Evolutionary conservation across 2,329 filamentous ascomycete species (phyloP), one percentile per base, ranked within the genome.

Genomic region (Cladophialophora immunda): DNA sequence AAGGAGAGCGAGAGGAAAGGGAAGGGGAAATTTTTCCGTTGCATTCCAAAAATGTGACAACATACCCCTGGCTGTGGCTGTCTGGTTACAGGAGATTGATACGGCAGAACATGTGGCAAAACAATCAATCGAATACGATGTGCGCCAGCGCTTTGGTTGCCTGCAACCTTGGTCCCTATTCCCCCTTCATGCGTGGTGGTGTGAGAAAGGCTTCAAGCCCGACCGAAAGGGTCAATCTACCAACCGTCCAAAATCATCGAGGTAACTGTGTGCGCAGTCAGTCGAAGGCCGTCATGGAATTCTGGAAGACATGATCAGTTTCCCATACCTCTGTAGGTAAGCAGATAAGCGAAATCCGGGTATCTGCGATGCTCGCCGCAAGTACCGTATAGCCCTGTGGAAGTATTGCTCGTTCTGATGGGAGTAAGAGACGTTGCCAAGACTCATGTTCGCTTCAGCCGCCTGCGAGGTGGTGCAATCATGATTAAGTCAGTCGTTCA

Each of bases 401-500:
- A 84, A 86, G 62, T 82, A 78, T 15, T 75, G 75, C 68, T 82
- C 77, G 65, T 83, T 83, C 45, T 74, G 72, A 36, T 80, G 78
- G 7, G 79, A 73, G 25, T 79, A 80, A 3, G 81, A 82, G 1
- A 84, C 82, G 63, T 85, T 86, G 15, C 83, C 83, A 17, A 86
- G 72, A 61, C 81, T 84, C 81, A 85, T 85, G 66, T 80, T 80
- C 36, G 83, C 81, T 75, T 86, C 83, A 22, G 84, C 83, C 36
- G 83, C 79, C 82, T 84, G 67, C 38, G 38, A 19, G 17, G 19
- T 17, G 29, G 32, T 50, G 41, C 34, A 63, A 62, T 56, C 47
- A 62, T 34, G 34, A 36, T 38, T 45, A 57, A 34, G 58, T 22
- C 65, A 67, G 72, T 73, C 61, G 56, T 36, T 27, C 30, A 15